A percentile compares a stretch with the other conserved stretches of the same genome.
phyloP scores from a whole-genome alignment of 345 rosid species.

The Eucalyptus sp. region DNA sequence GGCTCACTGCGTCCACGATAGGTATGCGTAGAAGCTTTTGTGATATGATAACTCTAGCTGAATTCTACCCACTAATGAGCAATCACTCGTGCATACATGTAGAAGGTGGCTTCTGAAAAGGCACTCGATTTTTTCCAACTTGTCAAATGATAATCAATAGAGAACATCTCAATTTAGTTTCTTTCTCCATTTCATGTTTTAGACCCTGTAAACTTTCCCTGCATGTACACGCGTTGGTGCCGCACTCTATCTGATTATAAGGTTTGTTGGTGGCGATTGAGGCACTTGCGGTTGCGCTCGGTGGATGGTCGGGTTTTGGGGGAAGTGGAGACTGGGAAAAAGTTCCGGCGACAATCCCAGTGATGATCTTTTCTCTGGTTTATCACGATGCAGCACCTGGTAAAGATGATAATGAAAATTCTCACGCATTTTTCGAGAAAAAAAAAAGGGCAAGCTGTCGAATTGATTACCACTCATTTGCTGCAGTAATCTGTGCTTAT shows the following conservation, averaged over 20 bases:
- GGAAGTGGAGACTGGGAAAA: constrained; percentile 40
- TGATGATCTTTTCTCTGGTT: constrained; percentile 48
- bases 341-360: constrained; percentile 46
- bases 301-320: constrained; percentile 45
- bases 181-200: background rate
- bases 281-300: constrained; percentile 20
- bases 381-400: constrained; percentile 55
- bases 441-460: background rate
- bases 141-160: background rate
- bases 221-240: background rate
- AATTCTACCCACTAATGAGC: background rate
- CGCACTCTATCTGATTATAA: background rate
- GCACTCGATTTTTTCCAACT: background rate
- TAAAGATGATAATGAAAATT: background rate
- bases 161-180: background rate
- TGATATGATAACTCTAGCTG: background rate
- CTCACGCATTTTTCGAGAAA: background rate
- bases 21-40: constrained; percentile 4
- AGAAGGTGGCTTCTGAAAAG: background rate
- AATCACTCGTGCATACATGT: background rate
- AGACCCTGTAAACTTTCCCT: background rate
- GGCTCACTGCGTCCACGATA: constrained; percentile 50
- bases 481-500: constrained; percentile 57
- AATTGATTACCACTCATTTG: background rate
- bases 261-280: constrained; percentile 50